Evolutionary conservation across 2,329 filamentous ascomycete genomes (phyloP).

Genomic region (Talaromyces sp.): DNA sequence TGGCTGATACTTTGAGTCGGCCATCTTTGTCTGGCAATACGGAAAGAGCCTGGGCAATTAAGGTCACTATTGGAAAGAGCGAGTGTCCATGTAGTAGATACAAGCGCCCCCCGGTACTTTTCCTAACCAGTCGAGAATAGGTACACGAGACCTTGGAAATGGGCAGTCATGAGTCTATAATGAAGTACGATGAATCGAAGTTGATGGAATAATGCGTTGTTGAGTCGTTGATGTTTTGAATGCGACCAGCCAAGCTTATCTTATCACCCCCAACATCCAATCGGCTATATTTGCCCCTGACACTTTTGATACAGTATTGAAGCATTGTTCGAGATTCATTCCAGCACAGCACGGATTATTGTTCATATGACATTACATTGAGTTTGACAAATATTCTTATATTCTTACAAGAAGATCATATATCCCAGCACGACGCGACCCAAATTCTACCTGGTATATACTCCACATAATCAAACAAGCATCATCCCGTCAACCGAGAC

Average conservation of each 20-base stretch:
- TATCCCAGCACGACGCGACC: background rate
- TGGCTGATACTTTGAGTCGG: constrained; percentile 12
- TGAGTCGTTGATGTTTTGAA: background rate
- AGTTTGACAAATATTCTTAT: background rate
- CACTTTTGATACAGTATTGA: background rate
- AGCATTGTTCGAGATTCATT: background rate
- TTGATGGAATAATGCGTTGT: background rate
- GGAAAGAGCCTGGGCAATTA: background rate
- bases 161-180: too few species aligned
- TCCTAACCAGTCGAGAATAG: background rate
- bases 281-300: background rate
- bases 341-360: too few species aligned
- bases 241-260: background rate
- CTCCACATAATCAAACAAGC: background rate
- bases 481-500: background rate
- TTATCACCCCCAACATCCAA: background rate
- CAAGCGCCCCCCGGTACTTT: background rate
- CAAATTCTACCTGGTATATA: background rate
- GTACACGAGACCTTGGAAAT: background rate
- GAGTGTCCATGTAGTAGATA: background rate
- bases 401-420: background rate
- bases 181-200: background rate
- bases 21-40: constrained; percentile 4
- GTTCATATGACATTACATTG: too few species aligned
- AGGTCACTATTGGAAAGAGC: background rate